Evolutionary conservation across 208 protist species (phyloP).

Genomic region (Leishmania gerbilli): DNA sequence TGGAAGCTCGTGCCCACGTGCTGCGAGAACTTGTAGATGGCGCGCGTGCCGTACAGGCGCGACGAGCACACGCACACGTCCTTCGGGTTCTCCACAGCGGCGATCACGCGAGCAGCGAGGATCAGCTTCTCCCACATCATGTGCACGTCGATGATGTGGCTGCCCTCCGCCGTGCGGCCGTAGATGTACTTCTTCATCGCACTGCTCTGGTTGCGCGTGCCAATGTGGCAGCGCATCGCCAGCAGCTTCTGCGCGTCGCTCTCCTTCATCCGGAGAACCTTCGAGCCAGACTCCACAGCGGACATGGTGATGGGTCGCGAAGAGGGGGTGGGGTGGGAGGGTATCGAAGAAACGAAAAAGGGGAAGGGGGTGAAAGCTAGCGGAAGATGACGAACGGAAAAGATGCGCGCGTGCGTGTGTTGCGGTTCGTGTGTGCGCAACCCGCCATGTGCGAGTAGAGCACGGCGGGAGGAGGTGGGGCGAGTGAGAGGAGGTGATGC

Average conservation of each 20-base stretch:
- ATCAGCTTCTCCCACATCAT: slow-evolving; percentile 99
- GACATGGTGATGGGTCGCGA: slow-evolving; percentile 45
- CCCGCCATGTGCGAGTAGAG: not conserved
- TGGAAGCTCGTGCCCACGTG: slow-evolving; percentile 94
- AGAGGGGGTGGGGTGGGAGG: not conserved
- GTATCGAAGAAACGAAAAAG: not conserved
- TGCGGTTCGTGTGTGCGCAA: not conserved
- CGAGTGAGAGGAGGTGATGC: not conserved
- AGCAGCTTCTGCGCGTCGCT: slow-evolving; percentile 98
- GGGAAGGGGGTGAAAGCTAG: not conserved
- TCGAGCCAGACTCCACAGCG: slow-evolving; percentile 74
- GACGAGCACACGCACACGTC: slow-evolving; percentile 97
- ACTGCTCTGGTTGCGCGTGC: slow-evolving; percentile 94
- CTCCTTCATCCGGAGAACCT: slow-evolving; percentile 80
- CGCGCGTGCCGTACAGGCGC: slow-evolving; percentile 94
- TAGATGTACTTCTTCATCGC: slow-evolving; percentile 97
- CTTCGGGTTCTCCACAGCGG: slow-evolving; percentile 98
- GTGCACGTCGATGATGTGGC: slow-evolving; percentile 98
- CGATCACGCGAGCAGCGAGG: slow-evolving; percentile 98
- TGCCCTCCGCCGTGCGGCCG: slow-evolving; percentile 85
- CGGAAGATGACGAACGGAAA: too few species aligned
- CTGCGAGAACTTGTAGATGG: slow-evolving; percentile 98
- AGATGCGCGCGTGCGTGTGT: not conserved
- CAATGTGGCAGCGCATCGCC: slow-evolving; percentile 96
- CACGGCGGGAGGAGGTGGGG: too few species aligned